phyloP scores from a whole-genome alignment of 148 eudicot species.

The Fagopyrum esculentum region DNA sequence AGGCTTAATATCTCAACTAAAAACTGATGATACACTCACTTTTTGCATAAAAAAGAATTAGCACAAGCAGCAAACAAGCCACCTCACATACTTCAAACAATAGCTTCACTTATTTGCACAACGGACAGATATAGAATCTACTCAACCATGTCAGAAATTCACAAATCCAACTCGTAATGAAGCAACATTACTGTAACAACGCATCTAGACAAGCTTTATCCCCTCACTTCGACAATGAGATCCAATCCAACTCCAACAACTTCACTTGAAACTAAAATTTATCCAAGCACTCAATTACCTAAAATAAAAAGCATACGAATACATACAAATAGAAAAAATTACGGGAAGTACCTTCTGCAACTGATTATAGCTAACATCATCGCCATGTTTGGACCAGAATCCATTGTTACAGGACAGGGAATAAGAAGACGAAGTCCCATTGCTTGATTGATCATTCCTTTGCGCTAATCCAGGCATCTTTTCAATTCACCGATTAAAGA shows the following conservation, averaged over 20 bases:
- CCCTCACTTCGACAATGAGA: constrained; percentile 16
- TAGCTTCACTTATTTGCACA: background rate
- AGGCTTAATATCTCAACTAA: background rate
- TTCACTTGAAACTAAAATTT: constrained; percentile 11
- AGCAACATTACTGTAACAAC: constrained; percentile 11
- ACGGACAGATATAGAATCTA: background rate
- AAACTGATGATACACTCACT: constrained; percentile 1
- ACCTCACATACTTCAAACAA: constrained; percentile 6
- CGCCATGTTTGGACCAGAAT: constrained; percentile 81
- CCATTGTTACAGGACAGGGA: constrained; percentile 39
- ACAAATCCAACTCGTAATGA: background rate
- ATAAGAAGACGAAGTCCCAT: constrained; percentile 34
- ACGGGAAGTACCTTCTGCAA: constrained; percentile 63
- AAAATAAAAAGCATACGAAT: background rate
- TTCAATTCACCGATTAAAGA: constrained; percentile 24
- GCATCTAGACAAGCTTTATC: constrained; percentile 10
- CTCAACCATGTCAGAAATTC: background rate
- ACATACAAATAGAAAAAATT: background rate
- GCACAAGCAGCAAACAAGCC: background rate
- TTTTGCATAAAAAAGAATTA: background rate
- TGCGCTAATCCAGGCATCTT: constrained; percentile 72
- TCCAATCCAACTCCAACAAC: constrained; percentile 23
- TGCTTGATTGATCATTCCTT: constrained; percentile 38
- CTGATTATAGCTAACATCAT: constrained; percentile 68
- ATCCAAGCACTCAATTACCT: background rate